Evolutionary conservation across 352 stramenopile species (phyloP), one percentile per base, ranked within the genome.

Genomic region (Pythium pyrilobum): DNA sequence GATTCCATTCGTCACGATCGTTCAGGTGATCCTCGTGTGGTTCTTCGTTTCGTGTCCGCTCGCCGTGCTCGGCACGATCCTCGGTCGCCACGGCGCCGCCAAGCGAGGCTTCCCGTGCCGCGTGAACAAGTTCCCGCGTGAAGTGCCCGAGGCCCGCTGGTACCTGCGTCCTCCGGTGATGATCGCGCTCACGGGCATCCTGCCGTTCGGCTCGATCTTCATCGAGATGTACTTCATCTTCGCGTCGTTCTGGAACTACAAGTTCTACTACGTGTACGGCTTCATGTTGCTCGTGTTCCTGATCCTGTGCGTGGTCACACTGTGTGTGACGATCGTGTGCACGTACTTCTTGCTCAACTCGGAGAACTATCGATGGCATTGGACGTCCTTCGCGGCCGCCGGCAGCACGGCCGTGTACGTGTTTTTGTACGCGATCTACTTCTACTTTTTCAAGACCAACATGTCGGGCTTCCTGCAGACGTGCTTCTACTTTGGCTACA

Each of bases 211-310:
- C 33, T 97, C 88, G 39, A 99, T 99, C 69, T 99, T 99, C 68
- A 99, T 99, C 66, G 97, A 99, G 77, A 98, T 99, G 72, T 99
- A 99, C 76, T 99, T 99, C 83, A 98, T 99, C 67, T 98, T 99
- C 67, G 98, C 97, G 6, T 98, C 94, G 34, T 97, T 99, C 59
- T 99, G 97, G 97, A 98, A 98, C 73, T 99, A 99, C 91, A 99
- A 99, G 77, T 99, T 99, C 74, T 99, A 99, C 78, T 99, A 99
- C 74, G 97, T 99, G 13, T 99, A 99, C 73, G 97, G 97, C 44
- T 99, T 99, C 71, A 95, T 99, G 72, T 79, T 99, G 52, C 82
- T 98, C 42, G 96, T 99, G 18, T 98, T 98, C 70, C 66, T 96
- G 45, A 99, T 99, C 59, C 75, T 99, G 32, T 91, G 78, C 29